These are phyloP conservation scores for Prunus salicina DNA, from an alignment of 306 rosid genomes.

Conservation along the genomic window DNA sequence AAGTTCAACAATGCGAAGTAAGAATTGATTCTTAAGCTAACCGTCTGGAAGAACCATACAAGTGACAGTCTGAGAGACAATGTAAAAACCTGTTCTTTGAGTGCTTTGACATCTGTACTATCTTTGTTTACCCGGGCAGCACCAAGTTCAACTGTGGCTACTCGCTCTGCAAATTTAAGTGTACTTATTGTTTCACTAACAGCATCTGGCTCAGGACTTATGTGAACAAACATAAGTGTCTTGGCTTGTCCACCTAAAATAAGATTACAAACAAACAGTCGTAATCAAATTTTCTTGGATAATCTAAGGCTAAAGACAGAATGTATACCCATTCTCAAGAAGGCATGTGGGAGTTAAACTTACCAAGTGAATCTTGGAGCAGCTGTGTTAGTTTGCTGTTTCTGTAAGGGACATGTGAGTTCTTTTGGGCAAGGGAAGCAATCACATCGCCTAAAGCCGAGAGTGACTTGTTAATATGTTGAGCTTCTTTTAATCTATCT, in stretches of 20 bases:
- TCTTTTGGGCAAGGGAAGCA: constrained; percentile 94
- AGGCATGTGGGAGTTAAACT: constrained; percentile 21
- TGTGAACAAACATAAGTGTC: constrained; percentile 94
- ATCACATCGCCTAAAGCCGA: constrained; percentile 98
- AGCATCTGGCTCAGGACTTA: constrained; percentile 85
- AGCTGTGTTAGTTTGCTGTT: constrained; percentile 95
- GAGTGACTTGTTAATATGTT: constrained; percentile 87
- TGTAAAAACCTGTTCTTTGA: constrained; percentile 79
- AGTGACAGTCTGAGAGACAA: constrained; percentile 1
- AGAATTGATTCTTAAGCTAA: neutral
- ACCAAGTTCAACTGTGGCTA: constrained; percentile 93
- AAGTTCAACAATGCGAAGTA: constrained; percentile 8
- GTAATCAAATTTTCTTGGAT: constrained; percentile 2
- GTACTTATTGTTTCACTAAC: constrained; percentile 85
- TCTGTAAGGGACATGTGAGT: constrained; percentile 91
- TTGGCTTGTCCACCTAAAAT: constrained; percentile 90
- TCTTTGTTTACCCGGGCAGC: constrained; percentile 93
- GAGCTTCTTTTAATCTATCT: constrained; percentile 94
- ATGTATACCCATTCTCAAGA: neutral
- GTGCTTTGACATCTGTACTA: constrained; percentile 74
- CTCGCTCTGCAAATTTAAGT: constrained; percentile 93
- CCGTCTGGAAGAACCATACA: constrained; percentile 3
- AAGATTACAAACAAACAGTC: constrained; percentile 19
- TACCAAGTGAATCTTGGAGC: constrained; percentile 98
- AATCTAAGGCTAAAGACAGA: neutral